Evolutionary conservation across 306 rosid genomes (phyloP).

Genomic region (Carpinus fangiana): DNA sequence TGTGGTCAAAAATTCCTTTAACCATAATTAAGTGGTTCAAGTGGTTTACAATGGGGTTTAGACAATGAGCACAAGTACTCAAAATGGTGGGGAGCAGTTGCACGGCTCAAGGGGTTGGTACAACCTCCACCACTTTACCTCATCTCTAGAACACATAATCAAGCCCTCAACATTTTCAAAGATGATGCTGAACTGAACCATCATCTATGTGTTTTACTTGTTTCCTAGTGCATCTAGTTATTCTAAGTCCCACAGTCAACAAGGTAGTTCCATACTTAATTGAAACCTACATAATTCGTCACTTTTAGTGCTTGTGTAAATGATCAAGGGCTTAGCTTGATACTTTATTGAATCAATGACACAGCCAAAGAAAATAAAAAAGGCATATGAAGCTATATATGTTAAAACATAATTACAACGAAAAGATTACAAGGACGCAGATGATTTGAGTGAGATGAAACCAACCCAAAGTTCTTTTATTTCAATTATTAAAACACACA

Average conservation of each 20-base stretch:
- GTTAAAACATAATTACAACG: constrained; percentile 4
- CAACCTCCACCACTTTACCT: neutral
- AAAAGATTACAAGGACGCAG: neutral
- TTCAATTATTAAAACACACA: constrained; percentile 22
- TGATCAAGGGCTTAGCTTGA: constrained; percentile 86
- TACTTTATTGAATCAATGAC: constrained; percentile 66
- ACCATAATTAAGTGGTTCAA: neutral
- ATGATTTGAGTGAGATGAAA: constrained; percentile 10
- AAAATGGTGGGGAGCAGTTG: neutral
- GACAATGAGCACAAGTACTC: neutral
- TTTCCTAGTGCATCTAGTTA: neutral
- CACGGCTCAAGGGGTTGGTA: neutral
- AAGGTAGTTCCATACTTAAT: no score
- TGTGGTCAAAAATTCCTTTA: neutral
- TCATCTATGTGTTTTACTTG: constrained; percentile 3
- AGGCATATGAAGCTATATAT: constrained; percentile 10
- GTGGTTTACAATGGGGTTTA: neutral
- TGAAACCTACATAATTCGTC: constrained; percentile 38
- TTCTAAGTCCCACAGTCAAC: neutral
- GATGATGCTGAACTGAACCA: neutral
- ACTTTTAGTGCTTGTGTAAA: constrained; percentile 87
- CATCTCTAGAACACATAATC: neutral
- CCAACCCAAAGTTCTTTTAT: constrained; percentile 18
- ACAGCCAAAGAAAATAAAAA: constrained; percentile 27
- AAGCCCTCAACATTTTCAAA: neutral